Base-by-base conservation (phyloP, 805 yeast genomes). In the Brettanomyces custersianus region DNA sequence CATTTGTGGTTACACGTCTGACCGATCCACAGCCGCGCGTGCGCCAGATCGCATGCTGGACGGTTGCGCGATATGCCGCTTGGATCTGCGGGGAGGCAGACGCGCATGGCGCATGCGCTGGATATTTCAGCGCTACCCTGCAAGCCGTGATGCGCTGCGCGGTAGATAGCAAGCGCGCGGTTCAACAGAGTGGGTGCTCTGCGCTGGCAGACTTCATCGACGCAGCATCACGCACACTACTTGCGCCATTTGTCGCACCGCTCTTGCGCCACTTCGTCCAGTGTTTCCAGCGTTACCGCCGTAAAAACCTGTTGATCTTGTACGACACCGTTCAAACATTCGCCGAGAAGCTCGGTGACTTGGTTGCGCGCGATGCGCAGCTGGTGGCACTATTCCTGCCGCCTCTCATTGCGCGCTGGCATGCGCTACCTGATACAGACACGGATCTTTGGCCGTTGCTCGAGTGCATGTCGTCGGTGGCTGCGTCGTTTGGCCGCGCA, bases 41-140 rank as follows among this genome's bases (percentile, higher is more conserved):
- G 4, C 71, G 97, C 45, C 94, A 86, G 57, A 92, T 92, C 35
- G 65, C 95, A 0, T 90, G 97, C 63, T 92, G 98, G 98, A 84
- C 97, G 0, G 62, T 92, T 31, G 80, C 95, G 30, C 69, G 97
- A 38, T 92, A 80, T 54, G 72, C 92, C 0, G 50, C 70, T 3
- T 87, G 96, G 95, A 80, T 90, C 17, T 72, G 84, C 34, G 66
- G 68, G 4, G 85, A 82, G 51, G 82, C 83, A 1, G 66, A 64
- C 38, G 66, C 63, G 29, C 74, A 76, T 29, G 80, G 83, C 9
- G 61, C 70, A 20, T 81, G 73, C 52, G 69, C 86, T 7, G 70
- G 63, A 42, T 81, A 80, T 49, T 80, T 83, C 52, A 63, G 71
- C 39, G 92, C 92, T 4, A 85, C 92, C 0, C 68, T 92, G 40